Conservation (phyloP, 2,329 filamentous ascomycete genomes). For the Pseudocercospora crystallina region DNA sequence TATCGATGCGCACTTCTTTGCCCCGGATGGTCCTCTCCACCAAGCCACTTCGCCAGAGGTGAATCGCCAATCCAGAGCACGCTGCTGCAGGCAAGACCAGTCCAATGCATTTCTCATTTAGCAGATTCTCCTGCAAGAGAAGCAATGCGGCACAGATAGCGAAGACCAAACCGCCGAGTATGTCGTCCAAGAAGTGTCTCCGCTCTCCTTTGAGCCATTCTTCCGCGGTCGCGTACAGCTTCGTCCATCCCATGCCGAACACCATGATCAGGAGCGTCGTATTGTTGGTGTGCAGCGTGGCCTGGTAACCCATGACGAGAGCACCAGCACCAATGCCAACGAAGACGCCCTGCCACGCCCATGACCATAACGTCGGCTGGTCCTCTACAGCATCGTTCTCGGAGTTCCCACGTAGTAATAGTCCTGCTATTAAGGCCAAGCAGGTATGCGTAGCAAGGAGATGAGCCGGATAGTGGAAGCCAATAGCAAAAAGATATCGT, state of each 20-base stretch:
- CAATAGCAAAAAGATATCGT: slow-evolving; percentile 13
- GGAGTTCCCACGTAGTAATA: not conserved
- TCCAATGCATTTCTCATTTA: slow-evolving; percentile 4
- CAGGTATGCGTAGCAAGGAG: slow-evolving; percentile 12
- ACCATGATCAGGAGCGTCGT: slow-evolving; percentile 13
- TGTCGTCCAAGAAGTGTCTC: not conserved
- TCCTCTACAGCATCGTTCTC: not conserved
- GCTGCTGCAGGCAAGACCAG: no score
- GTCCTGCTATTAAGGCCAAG: not conserved
- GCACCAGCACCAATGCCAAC: slow-evolving; percentile 1
- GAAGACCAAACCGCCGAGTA: slow-evolving; percentile 6
- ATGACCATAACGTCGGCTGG: not conserved
- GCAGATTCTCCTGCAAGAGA: slow-evolving; percentile 11
- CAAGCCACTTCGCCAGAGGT: no score
- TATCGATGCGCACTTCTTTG: no score
- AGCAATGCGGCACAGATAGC: slow-evolving; percentile 7
- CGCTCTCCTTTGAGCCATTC: slow-evolving; percentile 1
- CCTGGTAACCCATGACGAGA: slow-evolving; percentile 15
- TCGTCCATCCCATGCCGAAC: slow-evolving; percentile 8
- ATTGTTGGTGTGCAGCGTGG: slow-evolving; percentile 13
- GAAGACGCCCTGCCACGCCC: slow-evolving; percentile 5
- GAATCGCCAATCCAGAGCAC: no score
- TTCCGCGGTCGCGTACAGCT: not conserved
- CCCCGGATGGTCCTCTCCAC: no score
- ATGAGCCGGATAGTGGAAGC: slow-evolving; percentile 17